A percentile compares a stretch with the other conserved stretches of the same genome.
Conservation (phyloP, 805 yeast genomes). For the Zygosaccharomyces lentus region DNA sequence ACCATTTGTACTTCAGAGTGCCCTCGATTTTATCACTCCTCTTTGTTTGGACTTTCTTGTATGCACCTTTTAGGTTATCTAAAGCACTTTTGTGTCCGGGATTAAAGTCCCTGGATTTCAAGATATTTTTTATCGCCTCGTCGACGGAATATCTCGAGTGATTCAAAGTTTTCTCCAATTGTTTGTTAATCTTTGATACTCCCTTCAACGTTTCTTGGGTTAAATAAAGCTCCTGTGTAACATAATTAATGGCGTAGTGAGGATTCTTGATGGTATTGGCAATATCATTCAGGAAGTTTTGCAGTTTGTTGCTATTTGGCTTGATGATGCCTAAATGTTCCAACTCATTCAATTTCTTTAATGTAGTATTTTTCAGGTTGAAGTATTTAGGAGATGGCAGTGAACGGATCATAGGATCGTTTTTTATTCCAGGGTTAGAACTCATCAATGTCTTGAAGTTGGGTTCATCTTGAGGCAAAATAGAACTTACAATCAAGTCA, state of each 20-base stretch:
- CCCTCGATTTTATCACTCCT: constrained; percentile 29
- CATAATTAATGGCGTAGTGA: constrained; percentile 45
- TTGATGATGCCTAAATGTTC: constrained; percentile 63
- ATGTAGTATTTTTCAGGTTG: constrained; percentile 68
- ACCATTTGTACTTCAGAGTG: constrained; percentile 62
- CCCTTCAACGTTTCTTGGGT: constrained; percentile 43
- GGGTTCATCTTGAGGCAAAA: constrained; percentile 56
- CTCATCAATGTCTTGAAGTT: constrained; percentile 52
- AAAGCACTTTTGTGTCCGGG: constrained; percentile 30
- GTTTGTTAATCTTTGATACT: constrained; percentile 44
- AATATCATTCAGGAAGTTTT: constrained; percentile 73
- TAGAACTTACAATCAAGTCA: constrained; percentile 38
- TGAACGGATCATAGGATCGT: constrained; percentile 42
- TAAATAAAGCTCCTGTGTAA: constrained; percentile 43
- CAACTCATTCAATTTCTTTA: constrained; percentile 70
- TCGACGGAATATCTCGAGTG: constrained; percentile 47
- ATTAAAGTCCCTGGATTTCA: constrained; percentile 34
- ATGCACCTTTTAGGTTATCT: constrained; percentile 41
- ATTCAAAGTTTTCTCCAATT: constrained; percentile 39
- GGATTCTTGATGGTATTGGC: constrained; percentile 71
- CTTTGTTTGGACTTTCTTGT: constrained; percentile 36
- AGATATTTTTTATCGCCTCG: constrained; percentile 47
- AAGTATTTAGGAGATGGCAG: constrained; percentile 53
- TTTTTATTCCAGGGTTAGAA: constrained; percentile 35
- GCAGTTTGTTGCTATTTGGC: constrained; percentile 63